Conservation (phyloP, 1,139 yeast species). For the Suhomyces atakaporum region DNA sequence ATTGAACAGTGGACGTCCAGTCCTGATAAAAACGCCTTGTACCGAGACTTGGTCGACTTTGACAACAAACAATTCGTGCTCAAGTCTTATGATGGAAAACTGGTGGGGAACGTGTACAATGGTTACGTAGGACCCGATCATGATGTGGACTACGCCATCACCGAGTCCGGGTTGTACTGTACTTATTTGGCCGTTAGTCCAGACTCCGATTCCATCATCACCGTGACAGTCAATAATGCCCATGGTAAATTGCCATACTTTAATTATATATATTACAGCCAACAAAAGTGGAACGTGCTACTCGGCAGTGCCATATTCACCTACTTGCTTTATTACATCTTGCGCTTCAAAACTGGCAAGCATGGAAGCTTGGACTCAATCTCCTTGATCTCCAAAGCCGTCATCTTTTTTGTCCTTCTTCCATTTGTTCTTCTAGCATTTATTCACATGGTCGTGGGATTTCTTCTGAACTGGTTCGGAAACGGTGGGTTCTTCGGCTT, state of each 20-base stretch:
- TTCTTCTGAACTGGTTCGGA: slow-evolving; percentile 22
- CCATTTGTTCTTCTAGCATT: slow-evolving; percentile 24
- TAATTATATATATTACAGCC: slow-evolving; percentile 23
- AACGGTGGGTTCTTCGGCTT: slow-evolving; percentile 21
- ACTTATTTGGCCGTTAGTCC: slow-evolving; percentile 33
- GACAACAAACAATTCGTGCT: slow-evolving; percentile 8
- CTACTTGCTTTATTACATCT: slow-evolving; percentile 30
- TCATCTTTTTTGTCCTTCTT: slow-evolving; percentile 31
- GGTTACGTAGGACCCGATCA: slow-evolving; percentile 11
- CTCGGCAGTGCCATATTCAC: slow-evolving; percentile 22
- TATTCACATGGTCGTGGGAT: slow-evolving; percentile 16
- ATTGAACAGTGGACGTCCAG: slow-evolving; percentile 17
- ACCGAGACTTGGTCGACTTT: slow-evolving; percentile 16
- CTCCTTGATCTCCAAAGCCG: slow-evolving; percentile 36
- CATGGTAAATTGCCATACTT: slow-evolving; percentile 32
- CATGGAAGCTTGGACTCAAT: slow-evolving; percentile 35
- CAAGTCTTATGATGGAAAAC: slow-evolving; percentile 4
- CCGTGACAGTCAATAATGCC: slow-evolving; percentile 26
- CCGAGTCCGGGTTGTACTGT: slow-evolving; percentile 36
- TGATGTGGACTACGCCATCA: slow-evolving; percentile 19
- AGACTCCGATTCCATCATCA: slow-evolving; percentile 17
- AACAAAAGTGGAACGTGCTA: slow-evolving; percentile 19
- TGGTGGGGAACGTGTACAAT: slow-evolving; percentile 11
- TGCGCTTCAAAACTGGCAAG: slow-evolving; percentile 30
- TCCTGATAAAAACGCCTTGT: slow-evolving; percentile 16